These are phyloP conservation scores for Backusella liffmaniae DNA, from an alignment of 192 early-diverging fungal species.

Conservation along the genomic window DNA sequence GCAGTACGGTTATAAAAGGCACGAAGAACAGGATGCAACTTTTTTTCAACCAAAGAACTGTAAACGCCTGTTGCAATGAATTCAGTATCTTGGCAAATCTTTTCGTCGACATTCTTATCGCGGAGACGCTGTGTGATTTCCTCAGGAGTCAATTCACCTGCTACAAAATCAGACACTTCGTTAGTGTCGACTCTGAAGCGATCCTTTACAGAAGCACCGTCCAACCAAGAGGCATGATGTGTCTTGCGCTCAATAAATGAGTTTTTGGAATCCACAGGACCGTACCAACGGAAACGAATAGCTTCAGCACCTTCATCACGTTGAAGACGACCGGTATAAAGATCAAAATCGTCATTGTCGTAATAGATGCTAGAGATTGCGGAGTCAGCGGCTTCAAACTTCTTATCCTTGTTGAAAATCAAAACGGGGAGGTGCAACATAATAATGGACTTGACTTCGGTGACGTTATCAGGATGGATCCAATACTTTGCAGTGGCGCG, in stretches of 20 bases:
- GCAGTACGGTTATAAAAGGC: conserved; percentile 39
- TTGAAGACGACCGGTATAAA: conserved; percentile 39
- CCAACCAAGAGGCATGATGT: conserved; percentile 34
- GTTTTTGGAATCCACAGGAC: conserved; percentile 24
- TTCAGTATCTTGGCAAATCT: conserved; percentile 57
- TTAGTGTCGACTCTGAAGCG: conserved; percentile 28
- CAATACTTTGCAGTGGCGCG: conserved; percentile 67
- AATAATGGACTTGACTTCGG: conserved; percentile 42
- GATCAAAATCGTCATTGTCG: conserved; percentile 37
- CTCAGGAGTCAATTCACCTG: conserved; percentile 29
- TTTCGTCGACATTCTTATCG: conserved; percentile 65
- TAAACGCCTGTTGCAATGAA: conserved; percentile 31
- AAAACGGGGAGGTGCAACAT: conserved; percentile 38
- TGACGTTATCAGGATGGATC: conserved; percentile 42
- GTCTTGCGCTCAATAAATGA: conserved; percentile 40
- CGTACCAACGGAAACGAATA: conserved; percentile 40
- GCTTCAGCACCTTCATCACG: conserved; percentile 40
- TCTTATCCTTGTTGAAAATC: conserved; percentile 47
- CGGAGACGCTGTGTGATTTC: conserved; percentile 65
- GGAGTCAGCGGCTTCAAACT: conserved; percentile 44
- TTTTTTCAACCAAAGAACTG: conserved; percentile 31
- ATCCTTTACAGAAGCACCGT: conserved; percentile 40
- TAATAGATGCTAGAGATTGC: conserved; percentile 40
- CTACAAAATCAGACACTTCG: conserved; percentile 21
- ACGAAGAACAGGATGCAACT: conserved; percentile 28